Conservation (phyloP, 495 filamentous ascomycete genomes). For the Xylaria scruposa region DNA sequence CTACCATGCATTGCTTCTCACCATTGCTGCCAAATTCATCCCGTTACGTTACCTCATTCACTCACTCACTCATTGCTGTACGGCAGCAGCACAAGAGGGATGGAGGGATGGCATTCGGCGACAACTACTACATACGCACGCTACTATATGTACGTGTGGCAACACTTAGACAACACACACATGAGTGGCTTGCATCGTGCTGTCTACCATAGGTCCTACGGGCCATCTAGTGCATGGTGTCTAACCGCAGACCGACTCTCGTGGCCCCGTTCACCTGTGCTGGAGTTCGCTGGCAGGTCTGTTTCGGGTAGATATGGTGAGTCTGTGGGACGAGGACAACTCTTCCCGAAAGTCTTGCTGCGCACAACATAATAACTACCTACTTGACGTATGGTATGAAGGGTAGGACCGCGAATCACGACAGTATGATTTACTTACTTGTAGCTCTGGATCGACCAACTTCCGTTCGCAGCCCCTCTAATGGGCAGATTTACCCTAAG, state of each 20-base stretch:
- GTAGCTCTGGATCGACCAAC: no score
- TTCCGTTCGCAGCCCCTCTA: slow-evolving; percentile 1
- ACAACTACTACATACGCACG: no score
- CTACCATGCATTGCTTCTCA: not conserved
- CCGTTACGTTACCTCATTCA: not conserved
- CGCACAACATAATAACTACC: not conserved
- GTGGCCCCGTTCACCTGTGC: slow-evolving; percentile 5
- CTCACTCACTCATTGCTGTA: no score
- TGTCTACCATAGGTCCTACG: not conserved
- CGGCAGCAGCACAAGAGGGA: not conserved
- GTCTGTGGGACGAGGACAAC: no score
- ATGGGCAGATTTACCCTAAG: not conserved
- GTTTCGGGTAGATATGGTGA: not conserved
- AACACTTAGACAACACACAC: slow-evolving; percentile 2
- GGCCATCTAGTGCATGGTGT: not conserved
- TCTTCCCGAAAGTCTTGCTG: not conserved
- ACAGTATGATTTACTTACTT: not conserved
- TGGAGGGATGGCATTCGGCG: not conserved
- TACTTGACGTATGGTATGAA: not conserved
- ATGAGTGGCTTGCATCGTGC: slow-evolving; percentile 10
- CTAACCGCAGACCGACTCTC: not conserved
- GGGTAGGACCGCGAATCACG: no score
- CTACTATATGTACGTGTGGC: not conserved
- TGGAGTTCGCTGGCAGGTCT: not conserved
- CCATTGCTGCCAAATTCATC: not conserved